These are phyloP conservation scores for Apostasia shenzhenica DNA, from an alignment of 106 monocot genomes.

Conservation along the genomic window DNA sequence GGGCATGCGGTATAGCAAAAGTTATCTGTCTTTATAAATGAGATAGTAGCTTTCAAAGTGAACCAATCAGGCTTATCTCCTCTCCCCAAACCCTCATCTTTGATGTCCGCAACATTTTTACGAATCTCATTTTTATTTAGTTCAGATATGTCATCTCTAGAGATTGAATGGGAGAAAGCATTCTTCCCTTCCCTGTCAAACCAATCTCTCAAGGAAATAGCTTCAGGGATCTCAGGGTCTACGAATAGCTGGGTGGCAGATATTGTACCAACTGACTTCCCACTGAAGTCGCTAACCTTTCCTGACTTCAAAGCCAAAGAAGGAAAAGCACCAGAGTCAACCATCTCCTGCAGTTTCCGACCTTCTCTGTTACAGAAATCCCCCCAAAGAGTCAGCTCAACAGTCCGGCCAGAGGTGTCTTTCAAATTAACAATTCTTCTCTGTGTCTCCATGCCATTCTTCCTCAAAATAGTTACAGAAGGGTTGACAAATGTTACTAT, in stretches of 20 bases:
- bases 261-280: slow-evolving; percentile 88
- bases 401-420: slow-evolving; percentile 67
- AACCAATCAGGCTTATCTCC: slow-evolving; percentile 91
- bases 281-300: slow-evolving; percentile 90
- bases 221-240: slow-evolving; percentile 71
- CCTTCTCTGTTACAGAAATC: slow-evolving; percentile 92
- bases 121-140: slow-evolving; percentile 42
- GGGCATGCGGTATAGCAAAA: slow-evolving; percentile 97
- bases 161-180: slow-evolving; percentile 59
- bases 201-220: slow-evolving; percentile 58
- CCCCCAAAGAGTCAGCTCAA: slow-evolving; percentile 97
- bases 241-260: slow-evolving; percentile 78
- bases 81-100: slow-evolving; percentile 87
- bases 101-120: slow-evolving; percentile 76
- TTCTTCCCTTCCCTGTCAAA: slow-evolving; percentile 72
- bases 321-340: slow-evolving; percentile 56
- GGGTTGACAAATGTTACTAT: slow-evolving; percentile 62
- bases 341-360: slow-evolving; percentile 43
- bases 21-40: slow-evolving; percentile 77
- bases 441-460: slow-evolving; percentile 97
- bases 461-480: slow-evolving; percentile 67
- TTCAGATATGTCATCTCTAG: slow-evolving; percentile 43
- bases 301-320: slow-evolving; percentile 84
- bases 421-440: slow-evolving; percentile 74
- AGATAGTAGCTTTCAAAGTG: slow-evolving; percentile 67